phyloP scores from a whole-genome alignment of 2,329 filamentous ascomycete species.

The Neonectria ditissima region DNA sequence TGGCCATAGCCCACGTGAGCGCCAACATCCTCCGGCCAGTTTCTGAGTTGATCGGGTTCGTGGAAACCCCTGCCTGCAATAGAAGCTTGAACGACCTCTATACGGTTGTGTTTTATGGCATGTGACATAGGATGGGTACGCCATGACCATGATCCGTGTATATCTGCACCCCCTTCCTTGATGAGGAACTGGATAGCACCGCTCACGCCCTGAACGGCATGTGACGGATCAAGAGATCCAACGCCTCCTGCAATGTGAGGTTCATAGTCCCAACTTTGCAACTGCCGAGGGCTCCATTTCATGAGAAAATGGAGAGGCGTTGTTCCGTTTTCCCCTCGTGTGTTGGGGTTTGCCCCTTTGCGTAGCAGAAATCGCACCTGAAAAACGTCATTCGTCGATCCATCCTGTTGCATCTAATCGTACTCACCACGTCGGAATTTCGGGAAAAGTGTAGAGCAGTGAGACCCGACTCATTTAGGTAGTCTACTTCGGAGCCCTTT shows the following conservation, averaged over 20 bases:
- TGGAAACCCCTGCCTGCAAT: slow-evolving; percentile 33
- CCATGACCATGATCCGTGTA: slow-evolving; percentile 18
- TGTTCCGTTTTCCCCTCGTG: slow-evolving; percentile 12
- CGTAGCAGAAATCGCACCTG: background rate
- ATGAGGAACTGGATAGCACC: slow-evolving; percentile 33
- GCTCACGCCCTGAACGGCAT: slow-evolving; percentile 22
- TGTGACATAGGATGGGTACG: slow-evolving; percentile 16
- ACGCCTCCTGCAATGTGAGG: slow-evolving; percentile 14
- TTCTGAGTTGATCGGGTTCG: slow-evolving; percentile 23
- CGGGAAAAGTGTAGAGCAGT: slow-evolving; percentile 30
- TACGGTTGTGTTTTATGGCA: slow-evolving; percentile 22
- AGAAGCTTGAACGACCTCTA: slow-evolving; percentile 31
- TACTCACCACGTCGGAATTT: slow-evolving; percentile 34
- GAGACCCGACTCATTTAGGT: slow-evolving; percentile 10
- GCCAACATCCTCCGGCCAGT: slow-evolving; percentile 27
- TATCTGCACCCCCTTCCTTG: slow-evolving; percentile 24
- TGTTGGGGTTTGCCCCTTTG: slow-evolving; percentile 14
- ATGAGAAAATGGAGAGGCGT: slow-evolving; percentile 33
- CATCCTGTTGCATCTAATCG: background rate
- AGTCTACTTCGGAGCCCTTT: slow-evolving; percentile 18
- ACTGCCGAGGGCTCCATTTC: slow-evolving; percentile 11
- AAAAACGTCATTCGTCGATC: background rate
- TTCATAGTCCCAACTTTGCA: slow-evolving; percentile 21
- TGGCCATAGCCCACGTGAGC: slow-evolving; percentile 24
- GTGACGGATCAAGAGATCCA: slow-evolving; percentile 21